Percentiles rank a stretch among this genome's conserved stretches.
These are phyloP conservation scores for Byssothecium circinans DNA, from an alignment of 2,329 filamentous ascomycete species.

Conservation along the genomic window DNA sequence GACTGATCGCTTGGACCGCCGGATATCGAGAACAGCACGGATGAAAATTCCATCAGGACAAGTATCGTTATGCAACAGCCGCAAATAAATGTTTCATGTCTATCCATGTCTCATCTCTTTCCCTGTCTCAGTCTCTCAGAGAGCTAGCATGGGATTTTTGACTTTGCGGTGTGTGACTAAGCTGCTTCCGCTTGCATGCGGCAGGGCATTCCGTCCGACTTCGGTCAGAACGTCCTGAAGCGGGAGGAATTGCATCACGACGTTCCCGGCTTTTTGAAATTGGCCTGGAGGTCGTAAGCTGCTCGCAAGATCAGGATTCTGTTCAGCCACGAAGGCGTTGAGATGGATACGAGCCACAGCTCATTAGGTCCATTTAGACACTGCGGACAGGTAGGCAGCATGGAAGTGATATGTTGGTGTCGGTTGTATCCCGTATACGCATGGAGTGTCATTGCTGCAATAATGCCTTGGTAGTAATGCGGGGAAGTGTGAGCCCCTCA, in stretches of 20 bases:
- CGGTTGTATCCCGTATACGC: slow-evolving; percentile 13
- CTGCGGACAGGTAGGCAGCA: no score
- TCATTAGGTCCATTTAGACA: neutral
- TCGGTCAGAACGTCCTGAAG: no score
- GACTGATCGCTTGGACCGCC: slow-evolving; percentile 16
- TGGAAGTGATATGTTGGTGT: no score
- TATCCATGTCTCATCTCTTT: no score
- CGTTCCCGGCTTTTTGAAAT: no score
- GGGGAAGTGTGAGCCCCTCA: slow-evolving; percentile 25
- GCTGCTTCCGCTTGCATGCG: no score
- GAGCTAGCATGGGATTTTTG: no score
- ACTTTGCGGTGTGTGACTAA: no score
- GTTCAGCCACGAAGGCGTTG: neutral
- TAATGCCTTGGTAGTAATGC: slow-evolving; percentile 33
- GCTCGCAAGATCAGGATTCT: neutral
- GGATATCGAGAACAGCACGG: slow-evolving; percentile 15
- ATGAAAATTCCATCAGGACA: slow-evolving; percentile 1
- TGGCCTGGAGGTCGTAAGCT: neutral
- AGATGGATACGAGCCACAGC: neutral
- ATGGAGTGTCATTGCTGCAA: no score
- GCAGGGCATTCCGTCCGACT: no score
- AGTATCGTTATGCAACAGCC: neutral
- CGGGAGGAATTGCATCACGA: no score
- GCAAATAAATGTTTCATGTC: neutral
- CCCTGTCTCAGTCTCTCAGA: no score